Base-by-base conservation (phyloP, 2,329 filamentous ascomycete species). In the Phialocephala sp. region DNA sequence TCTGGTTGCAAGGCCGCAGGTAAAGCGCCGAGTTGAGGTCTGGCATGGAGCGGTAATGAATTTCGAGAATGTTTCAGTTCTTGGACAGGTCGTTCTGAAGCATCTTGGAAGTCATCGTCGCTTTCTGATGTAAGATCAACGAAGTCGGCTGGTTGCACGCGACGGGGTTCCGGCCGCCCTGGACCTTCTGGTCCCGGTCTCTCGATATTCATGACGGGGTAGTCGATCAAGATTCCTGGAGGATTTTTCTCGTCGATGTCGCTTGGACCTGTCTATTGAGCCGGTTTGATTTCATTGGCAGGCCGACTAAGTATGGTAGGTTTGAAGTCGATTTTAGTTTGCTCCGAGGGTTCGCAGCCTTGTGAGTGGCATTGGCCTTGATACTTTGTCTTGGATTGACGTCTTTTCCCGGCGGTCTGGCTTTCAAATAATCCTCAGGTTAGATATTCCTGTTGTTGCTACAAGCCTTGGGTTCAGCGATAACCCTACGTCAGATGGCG, bases 101-200 rank as follows among this genome's bases (percentile, higher is more conserved):
- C 36, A 22, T 50, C 45, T n/a, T 54, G 14, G 50, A 54, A 32
- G 6, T 54, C 50, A 27, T 54, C 50, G 5, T 54, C 50, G 24
- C 50, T 54, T 2, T 54, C 50, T 18, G 14, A 54, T 35, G 50
- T 54, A 8, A 54, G 27, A 18, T 54, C 50, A 32, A 54, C 50
- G 14, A 54, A 22, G 20, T 22, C 22, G n/a, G 20, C 20, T 8
- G 45, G 20, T 11, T 4, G n/a, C 1, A 1, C n/a, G 22, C 45
- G n/a, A 32, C 27, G 27, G 27, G 27, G 27, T 3, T 32, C 27
- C 6, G 15, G 12, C 41, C 6, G 41, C 15, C 14, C 6, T 15
- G 41, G 41, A n/a, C 41, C 41, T 18, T 2, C 4, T 43, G 15
- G 41, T 15, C 41, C 41, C 15, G 8, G 41, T n/a, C 41, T 15